Conservation (phyloP, 2,329 filamentous ascomycete species). For the Aspergillus sp. region DNA sequence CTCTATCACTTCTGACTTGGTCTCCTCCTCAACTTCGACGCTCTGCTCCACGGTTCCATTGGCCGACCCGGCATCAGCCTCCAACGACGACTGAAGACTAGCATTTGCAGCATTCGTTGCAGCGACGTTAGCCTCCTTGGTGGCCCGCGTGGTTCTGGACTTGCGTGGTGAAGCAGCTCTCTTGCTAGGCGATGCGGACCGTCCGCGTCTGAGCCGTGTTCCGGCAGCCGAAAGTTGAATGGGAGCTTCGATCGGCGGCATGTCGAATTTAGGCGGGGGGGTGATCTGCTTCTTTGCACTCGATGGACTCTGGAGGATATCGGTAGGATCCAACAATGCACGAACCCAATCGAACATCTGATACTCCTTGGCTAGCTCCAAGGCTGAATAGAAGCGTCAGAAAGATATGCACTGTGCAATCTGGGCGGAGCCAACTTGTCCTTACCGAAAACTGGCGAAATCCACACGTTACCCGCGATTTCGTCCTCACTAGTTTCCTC, state of each 20-base stretch:
- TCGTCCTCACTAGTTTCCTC: constrained; percentile 79
- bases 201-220: constrained; percentile 47
- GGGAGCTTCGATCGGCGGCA: constrained; percentile 41
- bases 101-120: constrained; percentile 44
- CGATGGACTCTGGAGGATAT: constrained; percentile 61
- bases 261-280: constrained; percentile 72
- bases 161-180: constrained; percentile 49
- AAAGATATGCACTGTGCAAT: not conserved
- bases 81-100: constrained; percentile 42
- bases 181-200: constrained; percentile 54
- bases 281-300: constrained; percentile 69
- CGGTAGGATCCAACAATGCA: constrained; percentile 82
- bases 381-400: constrained; percentile 49
- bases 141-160: constrained; percentile 43
- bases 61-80: constrained; percentile 24
- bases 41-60: constrained; percentile 21
- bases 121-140: constrained; percentile 44
- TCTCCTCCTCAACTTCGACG: constrained; percentile 19
- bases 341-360: constrained; percentile 78
- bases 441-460: constrained; percentile 66
- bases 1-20: constrained; percentile 17
- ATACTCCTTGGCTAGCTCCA: constrained; percentile 81
- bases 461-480: constrained; percentile 95
- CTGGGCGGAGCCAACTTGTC: not conserved
- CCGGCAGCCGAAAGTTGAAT: constrained; percentile 21